Evolutionary conservation across 169 alveolate species (phyloP), one percentile per base, ranked within the genome.

Genomic region (Plasmodium gaboni): DNA sequence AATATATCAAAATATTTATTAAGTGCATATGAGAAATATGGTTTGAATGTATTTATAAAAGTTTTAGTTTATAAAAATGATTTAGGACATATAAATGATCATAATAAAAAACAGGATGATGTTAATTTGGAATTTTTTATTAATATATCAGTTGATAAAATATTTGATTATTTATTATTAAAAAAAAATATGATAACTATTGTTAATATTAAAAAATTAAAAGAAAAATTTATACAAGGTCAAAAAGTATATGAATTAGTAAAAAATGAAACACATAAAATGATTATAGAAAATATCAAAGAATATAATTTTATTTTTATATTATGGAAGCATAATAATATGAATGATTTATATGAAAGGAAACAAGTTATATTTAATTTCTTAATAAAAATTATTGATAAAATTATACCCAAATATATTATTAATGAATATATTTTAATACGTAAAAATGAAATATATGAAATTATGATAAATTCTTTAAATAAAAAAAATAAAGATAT

Each of bases 181-280:
- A 12, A 60, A 26, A 78, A 78, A 50, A 65, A 78, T 50, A 78
- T 67, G 2, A 9, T 78, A 1, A 48, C 78, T 0, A 78, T 64
- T 65, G 57, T 28, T 6, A 78, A 63, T 17, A 78, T 78, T n/a
- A 78, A 78, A 44, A 64, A 69, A 9, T 78, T 78, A 78, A 78
- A 78, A 69, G 76, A 64, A 51, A 78, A 65, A 57, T 78, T 78
- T 70, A 78, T 78, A 12, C 89, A 78, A 13, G 89, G 89, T 6
- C 89, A 78, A 13, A 64, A 44, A 38, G 26, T 69, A 3, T 78
- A 48, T 78, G 78, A 78, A 17, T 48, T 50, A 42, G 46, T 78
- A 24, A 26, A 50, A 63, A 78, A 64, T 10, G 89, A 78, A 17
- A 76, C 71, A 17, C 15, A 50, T 50, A 44, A 50, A 19, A 6